phyloP scores from a whole-genome alignment of 805 yeast genomes.

The Candida manassasensis region DNA sequence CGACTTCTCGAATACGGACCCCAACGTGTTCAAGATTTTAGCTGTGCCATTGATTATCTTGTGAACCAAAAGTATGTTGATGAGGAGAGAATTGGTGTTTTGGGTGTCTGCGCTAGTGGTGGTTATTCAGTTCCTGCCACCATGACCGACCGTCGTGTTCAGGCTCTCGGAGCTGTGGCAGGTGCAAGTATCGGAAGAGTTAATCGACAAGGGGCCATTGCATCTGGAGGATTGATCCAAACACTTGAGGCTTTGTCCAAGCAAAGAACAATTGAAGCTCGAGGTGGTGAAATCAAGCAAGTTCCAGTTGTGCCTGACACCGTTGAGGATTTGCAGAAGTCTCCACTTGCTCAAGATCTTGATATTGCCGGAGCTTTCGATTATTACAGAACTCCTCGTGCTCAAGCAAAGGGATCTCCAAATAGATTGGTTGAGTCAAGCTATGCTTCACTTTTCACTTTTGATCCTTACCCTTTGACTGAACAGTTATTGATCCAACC shows the following conservation, averaged over 20 bases:
- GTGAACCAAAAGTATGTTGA: neutral
- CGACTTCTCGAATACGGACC: slow-evolving; percentile 2
- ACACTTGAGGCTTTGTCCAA: neutral
- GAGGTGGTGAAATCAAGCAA: neutral
- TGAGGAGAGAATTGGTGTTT: neutral
- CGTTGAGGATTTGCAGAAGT: no score
- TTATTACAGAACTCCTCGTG: neutral
- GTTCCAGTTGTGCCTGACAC: neutral
- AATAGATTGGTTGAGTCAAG: no score
- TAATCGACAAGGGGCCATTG: neutral
- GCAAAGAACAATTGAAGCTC: neutral
- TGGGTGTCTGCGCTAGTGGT: slow-evolving; percentile 4
- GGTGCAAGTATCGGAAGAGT: neutral
- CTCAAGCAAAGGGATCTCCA: neutral
- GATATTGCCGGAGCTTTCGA: neutral
- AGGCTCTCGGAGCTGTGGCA: neutral
- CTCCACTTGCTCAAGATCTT: neutral
- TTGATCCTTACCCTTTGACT: neutral
- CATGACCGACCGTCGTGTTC: slow-evolving; percentile 1
- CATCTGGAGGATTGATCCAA: neutral
- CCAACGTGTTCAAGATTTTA: neutral
- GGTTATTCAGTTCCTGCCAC: slow-evolving; percentile 2
- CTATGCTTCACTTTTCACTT: neutral
- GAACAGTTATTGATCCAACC: neutral
- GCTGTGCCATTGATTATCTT: neutral